Conservation (phyloP, 2,329 filamentous ascomycete genomes). For the Aspergillus proliferans region DNA sequence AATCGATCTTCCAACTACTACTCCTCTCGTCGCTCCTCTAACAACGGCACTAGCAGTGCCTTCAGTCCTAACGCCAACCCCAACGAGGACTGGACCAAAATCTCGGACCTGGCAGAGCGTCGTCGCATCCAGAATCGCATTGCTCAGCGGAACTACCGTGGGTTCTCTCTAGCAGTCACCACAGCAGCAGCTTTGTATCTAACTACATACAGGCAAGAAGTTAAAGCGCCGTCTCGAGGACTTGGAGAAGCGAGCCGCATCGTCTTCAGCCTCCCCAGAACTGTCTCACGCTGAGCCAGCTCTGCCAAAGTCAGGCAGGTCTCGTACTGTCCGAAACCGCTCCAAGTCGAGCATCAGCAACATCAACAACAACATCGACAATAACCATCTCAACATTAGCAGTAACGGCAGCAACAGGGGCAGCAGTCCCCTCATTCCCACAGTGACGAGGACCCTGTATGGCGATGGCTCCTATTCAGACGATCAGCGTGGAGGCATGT, state of each 20-base stretch:
- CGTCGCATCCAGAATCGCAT: constrained; percentile 95
- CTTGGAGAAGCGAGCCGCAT: constrained; percentile 56
- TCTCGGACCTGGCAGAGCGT: constrained; percentile 91
- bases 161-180: constrained; percentile 27
- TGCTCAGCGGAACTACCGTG: constrained; percentile 95
- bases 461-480: neutral
- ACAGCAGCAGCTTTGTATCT: neutral
- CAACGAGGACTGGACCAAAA: constrained; percentile 98
- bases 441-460: neutral
- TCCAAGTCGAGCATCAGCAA: constrained; percentile 5
- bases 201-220: constrained; percentile 51
- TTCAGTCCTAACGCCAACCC: constrained; percentile 92
- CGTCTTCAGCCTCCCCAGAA: constrained; percentile 56
- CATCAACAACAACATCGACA: constrained; percentile 13
- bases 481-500: constrained; percentile 49
- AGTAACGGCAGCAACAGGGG: neutral
- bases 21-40: constrained; percentile 48
- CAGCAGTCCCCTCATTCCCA: neutral
- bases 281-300: constrained; percentile 46
- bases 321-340: too few species aligned
- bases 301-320: constrained; percentile 12
- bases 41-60: constrained; percentile 80
- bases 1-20: constrained; percentile 26
- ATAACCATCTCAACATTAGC: constrained; percentile 6
- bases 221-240: constrained; percentile 62